Base-by-base conservation (phyloP, 345 rosid species). In the Gossypium anomalum region DNA sequence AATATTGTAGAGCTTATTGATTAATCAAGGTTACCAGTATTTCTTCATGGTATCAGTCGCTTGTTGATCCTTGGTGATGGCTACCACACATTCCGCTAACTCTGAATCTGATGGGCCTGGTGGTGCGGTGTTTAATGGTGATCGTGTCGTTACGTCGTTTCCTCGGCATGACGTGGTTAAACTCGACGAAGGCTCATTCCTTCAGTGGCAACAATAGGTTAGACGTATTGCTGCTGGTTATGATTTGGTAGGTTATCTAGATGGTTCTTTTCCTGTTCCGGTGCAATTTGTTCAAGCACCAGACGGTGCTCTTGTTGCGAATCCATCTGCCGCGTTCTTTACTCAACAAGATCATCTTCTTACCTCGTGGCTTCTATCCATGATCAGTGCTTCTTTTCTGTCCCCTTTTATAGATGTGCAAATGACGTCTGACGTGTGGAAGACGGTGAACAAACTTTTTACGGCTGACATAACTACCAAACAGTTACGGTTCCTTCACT, bases 281-380 rank as follows among this genome's bases (percentile, higher is more conserved):
- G 0, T 0, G 0, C 0, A 3, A 2, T 3, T 27, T 2, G 29
- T 27, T 3, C 29, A 27, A 27, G 29, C 4, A 27, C 29, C 29
- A 0, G 0, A 27, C 0, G 29, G 4, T 27, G 29, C 4, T 27
- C 0, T 27, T 27, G 29, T 27, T 0, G 0, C 0, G 0, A 27
- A 27, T 27, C 4, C 0, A 4, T 0, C 29, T 0, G 4, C 29
- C 2, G 0, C 29, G 0, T 0, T 0, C 3, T 27, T 27, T 0
- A 0, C 0, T 0, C 29, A 27, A 0, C 0, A 27, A 0, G 29
- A 27, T 0, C 0, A 27, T 0, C 29, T 27, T 0, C 0, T 27
- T 0, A 27, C 29, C 0, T 27, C 29, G 29, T 27, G 29, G 4
- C 3, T 27, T 2, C 29, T 27, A 0, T 27, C 29, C 29, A 27